Conservation (phyloP, 495 filamentous ascomycete genomes). For the Cairneyella variabilis region DNA sequence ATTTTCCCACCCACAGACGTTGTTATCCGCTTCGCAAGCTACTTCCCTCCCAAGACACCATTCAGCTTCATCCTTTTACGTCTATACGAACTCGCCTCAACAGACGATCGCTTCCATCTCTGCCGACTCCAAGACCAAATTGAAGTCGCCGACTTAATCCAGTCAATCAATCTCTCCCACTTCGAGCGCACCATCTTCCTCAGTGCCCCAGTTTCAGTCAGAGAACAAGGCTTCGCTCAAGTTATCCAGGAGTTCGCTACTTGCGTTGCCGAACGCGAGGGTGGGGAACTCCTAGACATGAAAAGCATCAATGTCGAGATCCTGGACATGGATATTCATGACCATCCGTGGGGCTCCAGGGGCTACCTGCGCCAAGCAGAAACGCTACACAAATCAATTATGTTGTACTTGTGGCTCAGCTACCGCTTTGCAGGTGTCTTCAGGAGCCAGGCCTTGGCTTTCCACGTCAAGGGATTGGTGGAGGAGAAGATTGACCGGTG, state of each 20-base stretch:
- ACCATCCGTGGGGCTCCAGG: conserved; percentile 32
- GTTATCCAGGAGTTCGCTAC: conserved; percentile 57
- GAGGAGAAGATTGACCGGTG: conserved; percentile 72
- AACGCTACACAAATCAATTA: conserved; percentile 71
- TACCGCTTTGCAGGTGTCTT: conserved; percentile 76
- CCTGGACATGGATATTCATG: conserved; percentile 44
- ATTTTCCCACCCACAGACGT: conserved; percentile 63
- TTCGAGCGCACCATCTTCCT: conserved; percentile 72
- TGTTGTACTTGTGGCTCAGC: conserved; percentile 84
- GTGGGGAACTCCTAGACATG: conserved; percentile 65
- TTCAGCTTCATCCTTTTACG: conserved; percentile 74
- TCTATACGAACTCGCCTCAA: conserved; percentile 58
- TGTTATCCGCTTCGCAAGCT: conserved; percentile 66
- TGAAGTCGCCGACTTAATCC: conserved; percentile 63
- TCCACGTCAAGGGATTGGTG: conserved; percentile 73
- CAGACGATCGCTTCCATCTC: conserved; percentile 66
- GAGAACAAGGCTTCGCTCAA: conserved; percentile 31
- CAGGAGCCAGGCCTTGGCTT: conserved; percentile 67
- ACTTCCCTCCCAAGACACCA: conserved; percentile 72
- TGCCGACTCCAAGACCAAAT: conserved; percentile 58
- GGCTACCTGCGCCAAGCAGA: conserved; percentile 65
- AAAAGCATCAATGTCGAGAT: conserved; percentile 59
- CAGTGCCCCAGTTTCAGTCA: conserved; percentile 54
- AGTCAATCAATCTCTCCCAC: conserved; percentile 60
- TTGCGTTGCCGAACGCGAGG: conserved; percentile 60